Conservation (phyloP, 1,284 basidiomycete species). For the Heterobasidion annosum region DNA sequence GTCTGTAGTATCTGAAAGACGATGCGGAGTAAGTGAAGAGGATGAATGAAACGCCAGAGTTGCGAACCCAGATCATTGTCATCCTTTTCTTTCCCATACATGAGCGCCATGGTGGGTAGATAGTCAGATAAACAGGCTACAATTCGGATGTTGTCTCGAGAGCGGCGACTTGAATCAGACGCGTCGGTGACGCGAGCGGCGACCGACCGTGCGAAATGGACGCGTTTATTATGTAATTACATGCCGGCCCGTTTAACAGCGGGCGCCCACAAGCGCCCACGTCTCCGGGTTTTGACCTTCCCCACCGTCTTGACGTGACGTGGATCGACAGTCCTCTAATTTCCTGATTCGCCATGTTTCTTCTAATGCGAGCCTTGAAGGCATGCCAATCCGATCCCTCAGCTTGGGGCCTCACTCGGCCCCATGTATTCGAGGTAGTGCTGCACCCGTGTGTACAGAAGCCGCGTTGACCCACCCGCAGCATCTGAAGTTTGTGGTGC, state of each 20-base stretch:
- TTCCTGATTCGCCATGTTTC: not conserved
- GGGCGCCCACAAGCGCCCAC: too few species aligned
- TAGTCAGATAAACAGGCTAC: too few species aligned
- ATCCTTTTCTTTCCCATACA: slow-evolving; percentile 68
- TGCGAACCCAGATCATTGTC: slow-evolving; percentile 27
- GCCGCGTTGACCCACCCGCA: slow-evolving; percentile 9
- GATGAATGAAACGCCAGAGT: not conserved
- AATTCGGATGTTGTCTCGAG: too few species aligned
- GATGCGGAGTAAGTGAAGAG: not conserved
- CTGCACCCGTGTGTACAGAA: slow-evolving; percentile 13
- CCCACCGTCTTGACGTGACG: not conserved
- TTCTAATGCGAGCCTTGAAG: not conserved
- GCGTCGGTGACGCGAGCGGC: not conserved
- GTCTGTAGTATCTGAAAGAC: slow-evolving; percentile 22
- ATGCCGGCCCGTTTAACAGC: too few species aligned
- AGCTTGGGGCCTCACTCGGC: not conserved
- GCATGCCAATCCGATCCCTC: not conserved
- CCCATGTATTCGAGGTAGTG: not conserved
- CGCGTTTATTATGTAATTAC: slow-evolving; percentile 8
- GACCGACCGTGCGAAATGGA: slow-evolving; percentile 2
- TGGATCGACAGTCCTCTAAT: not conserved
- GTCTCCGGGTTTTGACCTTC: not conserved
- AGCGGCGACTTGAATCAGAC: not conserved
- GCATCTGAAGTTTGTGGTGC: slow-evolving; percentile 13
- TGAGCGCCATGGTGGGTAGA: slow-evolving; percentile 34